Percentiles rank a stretch among this genome's conserved stretches.
phyloP scores from a whole-genome alignment of 169 alveolate species.

The Plasmodium knowlesi region DNA sequence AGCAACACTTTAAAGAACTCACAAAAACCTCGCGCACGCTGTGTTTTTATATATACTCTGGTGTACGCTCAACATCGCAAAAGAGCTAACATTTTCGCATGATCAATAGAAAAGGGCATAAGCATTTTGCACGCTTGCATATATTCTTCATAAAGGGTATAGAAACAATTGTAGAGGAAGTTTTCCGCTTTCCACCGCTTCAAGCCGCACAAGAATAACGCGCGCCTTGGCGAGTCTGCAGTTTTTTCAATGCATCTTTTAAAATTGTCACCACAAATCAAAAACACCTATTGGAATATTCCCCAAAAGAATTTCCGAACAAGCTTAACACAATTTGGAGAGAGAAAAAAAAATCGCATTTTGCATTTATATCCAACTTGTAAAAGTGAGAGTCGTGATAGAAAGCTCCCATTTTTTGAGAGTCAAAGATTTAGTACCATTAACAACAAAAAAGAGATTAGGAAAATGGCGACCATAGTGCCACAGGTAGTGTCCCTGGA shows the following conservation, averaged over 20 bases:
- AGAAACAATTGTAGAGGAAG: background rate
- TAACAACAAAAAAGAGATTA: background rate
- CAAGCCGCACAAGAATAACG: background rate
- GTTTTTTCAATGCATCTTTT: constrained; percentile 18
- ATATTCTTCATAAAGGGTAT: background rate
- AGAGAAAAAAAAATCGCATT: background rate
- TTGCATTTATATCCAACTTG: background rate
- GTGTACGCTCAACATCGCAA: background rate
- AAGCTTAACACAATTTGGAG: background rate
- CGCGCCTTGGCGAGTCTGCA: background rate
- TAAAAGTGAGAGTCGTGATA: background rate
- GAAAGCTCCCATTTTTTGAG: background rate
- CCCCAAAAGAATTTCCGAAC: background rate
- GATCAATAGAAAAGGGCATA: background rate
- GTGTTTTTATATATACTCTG: background rate
- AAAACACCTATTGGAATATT: constrained; percentile 1
- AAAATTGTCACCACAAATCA: background rate
- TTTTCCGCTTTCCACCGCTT: background rate
- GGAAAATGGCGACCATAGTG: constrained; percentile 27
- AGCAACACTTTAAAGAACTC: background rate
- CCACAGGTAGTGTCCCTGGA: constrained; percentile 59
- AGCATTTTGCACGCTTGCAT: background rate
- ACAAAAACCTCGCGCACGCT: background rate
- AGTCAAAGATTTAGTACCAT: background rate
- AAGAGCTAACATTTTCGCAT: background rate